Evolutionary conservation across 441 rosid species (phyloP).

Genomic region (Erodium trifolium): DNA sequence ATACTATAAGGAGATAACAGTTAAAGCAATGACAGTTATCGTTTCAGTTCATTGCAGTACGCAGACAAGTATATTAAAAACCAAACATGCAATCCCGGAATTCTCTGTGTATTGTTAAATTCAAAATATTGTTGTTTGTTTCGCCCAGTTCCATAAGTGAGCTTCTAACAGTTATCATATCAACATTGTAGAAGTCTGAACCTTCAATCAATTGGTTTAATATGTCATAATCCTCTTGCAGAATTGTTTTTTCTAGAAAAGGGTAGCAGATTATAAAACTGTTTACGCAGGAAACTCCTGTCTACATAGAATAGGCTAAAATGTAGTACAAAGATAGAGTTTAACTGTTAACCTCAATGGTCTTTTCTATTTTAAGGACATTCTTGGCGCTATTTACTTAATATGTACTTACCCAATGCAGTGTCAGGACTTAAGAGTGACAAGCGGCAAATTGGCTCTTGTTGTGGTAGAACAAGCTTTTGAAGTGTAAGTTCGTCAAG

Average conservation of each 20-base stretch:
- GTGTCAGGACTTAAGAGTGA: conserved; percentile 33
- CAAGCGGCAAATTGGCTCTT: conserved; percentile 37
- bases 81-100: not conserved
- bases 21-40: not conserved
- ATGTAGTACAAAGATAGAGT: not conserved
- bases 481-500: conserved; percentile 32
- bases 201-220: not conserved
- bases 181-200: not conserved
- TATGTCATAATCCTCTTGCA: too few species aligned
- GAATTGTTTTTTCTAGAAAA: too few species aligned
- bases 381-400: not conserved
- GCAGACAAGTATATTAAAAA: too few species aligned
- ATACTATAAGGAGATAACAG: not conserved
- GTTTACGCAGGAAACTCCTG: not conserved
- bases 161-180: not conserved
- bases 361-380: not conserved
- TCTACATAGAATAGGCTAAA: too few species aligned
- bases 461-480: conserved; percentile 29
- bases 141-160: not conserved
- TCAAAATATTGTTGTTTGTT: too few species aligned
- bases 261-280: too few species aligned
- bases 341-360: not conserved
- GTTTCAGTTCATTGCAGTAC: not conserved
- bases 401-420: conserved; percentile 37
- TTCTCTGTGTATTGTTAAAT: too few species aligned